Base-by-base conservation (phyloP, 768 basidiomycete species). In the Lactarius psammicola region DNA sequence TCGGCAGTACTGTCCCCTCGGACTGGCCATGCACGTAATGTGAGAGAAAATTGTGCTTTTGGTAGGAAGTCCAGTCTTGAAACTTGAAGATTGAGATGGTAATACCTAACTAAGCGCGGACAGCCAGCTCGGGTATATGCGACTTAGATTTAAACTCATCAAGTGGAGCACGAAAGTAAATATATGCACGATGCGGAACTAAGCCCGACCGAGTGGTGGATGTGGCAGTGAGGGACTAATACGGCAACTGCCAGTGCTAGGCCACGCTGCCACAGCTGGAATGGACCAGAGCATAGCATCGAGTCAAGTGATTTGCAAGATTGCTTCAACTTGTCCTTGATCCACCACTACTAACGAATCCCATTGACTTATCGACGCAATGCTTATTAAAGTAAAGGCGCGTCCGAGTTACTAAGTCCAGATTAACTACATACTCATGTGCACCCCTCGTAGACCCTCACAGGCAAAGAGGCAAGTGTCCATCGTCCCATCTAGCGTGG, bases 341-440 rank as follows among this genome's bases (percentile, higher is more conserved):
- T n/a, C 18, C 34, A 51, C 30, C 8, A 65, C 53, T 4, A 44
- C 75, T 49, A 64, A n/a, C 20, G 5, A 20, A 1, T 44, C 60
- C 46, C 69, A 73, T 34, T 69, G 11, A 13, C 36, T 17, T 55
- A 7, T 64, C 51, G 15, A 26, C 18, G n/a, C 56, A 66, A 94
- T 93, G 92, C 75, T 91, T 77, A 92, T 94, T 79, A 94, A 94
- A 84, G 90, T 94, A 74, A 94, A 93, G 88, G 92, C 87, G 69
- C 57, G 80, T 44, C n/a, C 23, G 31, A 17, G 15, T 26, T 26
- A 23, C 44, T 7, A 4, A n/a, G 44, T 46, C n/a, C 0, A n/a
- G n/a, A 9, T 15, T 17, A 7, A 17, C 20, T n/a, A 54, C 18
- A 11, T 68, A 55, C 56, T 70, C 51, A 44, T 61, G 65, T 56